Percentiles rank a stretch among this genome's conserved stretches.
Conservation (phyloP, 345 rosid species). For the Angophora floribunda region DNA sequence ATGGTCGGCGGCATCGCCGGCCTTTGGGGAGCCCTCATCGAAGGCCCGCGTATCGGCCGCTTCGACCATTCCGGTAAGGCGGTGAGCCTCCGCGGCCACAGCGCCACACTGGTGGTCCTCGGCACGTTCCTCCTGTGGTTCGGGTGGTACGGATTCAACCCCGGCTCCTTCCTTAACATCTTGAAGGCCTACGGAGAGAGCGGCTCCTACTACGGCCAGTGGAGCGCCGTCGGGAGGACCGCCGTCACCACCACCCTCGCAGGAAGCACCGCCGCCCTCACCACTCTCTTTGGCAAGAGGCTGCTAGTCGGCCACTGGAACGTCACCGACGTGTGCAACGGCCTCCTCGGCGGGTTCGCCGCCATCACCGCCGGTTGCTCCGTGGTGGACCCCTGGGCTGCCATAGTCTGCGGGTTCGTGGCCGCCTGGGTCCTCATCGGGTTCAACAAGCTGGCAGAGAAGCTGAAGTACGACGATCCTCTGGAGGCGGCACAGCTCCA, state of each 20-base stretch:
- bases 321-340: constrained; percentile 51
- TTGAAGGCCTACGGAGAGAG: constrained; percentile 14
- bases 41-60: constrained; percentile 55
- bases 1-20: constrained; percentile 58
- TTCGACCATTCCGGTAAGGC: constrained; percentile 18
- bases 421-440: constrained; percentile 17
- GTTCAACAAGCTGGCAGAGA: constrained; percentile 23
- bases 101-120: constrained; percentile 41
- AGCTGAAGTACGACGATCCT: constrained; percentile 21
- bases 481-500: constrained; percentile 33
- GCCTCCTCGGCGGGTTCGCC: constrained; percentile 52
- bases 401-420: constrained; percentile 46
- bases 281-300: constrained; percentile 48
- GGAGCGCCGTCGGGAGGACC: constrained; percentile 56
- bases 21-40: constrained; percentile 47
- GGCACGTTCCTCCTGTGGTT: constrained; percentile 57
- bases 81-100: constrained; percentile 41
- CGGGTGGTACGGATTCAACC: constrained; percentile 56
- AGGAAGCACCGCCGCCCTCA: constrained; percentile 43
- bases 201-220: constrained; percentile 34
- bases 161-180: constrained; percentile 36
- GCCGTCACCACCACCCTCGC: constrained; percentile 54
- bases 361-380: constrained; percentile 11
- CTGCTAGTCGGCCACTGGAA: constrained; percentile 46
- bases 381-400: constrained; percentile 16